A percentile compares a stretch with the other conserved stretches of the same genome.
Conservation (phyloP, 108 stramenopile genomes). For the Cyclotella cryptica region DNA sequence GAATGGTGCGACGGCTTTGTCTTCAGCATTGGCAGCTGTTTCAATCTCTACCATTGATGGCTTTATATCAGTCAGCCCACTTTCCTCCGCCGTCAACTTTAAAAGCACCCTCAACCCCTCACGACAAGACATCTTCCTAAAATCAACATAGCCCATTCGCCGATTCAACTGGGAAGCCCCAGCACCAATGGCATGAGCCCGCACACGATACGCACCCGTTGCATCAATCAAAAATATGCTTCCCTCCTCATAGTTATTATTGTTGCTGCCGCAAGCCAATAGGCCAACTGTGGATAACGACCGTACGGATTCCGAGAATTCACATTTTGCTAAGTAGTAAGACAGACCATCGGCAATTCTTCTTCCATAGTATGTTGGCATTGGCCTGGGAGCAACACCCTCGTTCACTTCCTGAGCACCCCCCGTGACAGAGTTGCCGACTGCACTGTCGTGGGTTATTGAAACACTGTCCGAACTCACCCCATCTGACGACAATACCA, state of each 20-base stretch:
- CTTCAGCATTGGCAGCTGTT: background rate
- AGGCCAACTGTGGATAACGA: slow-evolving; percentile 65
- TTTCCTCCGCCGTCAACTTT: slow-evolving; percentile 36
- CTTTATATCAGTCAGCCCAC: background rate
- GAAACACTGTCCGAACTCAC: background rate
- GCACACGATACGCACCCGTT: slow-evolving; percentile 71
- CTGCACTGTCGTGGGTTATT: background rate
- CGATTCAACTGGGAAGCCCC: slow-evolving; percentile 51
- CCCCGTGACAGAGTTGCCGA: background rate
- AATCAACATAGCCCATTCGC: slow-evolving; percentile 43
- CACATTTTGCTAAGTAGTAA: slow-evolving; percentile 67
- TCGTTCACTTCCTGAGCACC: background rate
- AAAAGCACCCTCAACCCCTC: slow-evolving; percentile 39
- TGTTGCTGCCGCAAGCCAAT: slow-evolving; percentile 50
- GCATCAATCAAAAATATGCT: slow-evolving; percentile 69
- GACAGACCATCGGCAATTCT: slow-evolving; percentile 66
- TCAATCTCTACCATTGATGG: background rate
- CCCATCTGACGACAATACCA: slow-evolving; percentile 2
- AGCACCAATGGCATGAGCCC: slow-evolving; percentile 70
- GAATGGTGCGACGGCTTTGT: background rate
- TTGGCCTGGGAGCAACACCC: background rate
- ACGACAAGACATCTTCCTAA: slow-evolving; percentile 30
- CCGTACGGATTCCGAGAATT: slow-evolving; percentile 52
- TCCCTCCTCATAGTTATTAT: background rate
- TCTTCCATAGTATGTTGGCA: slow-evolving; percentile 50